Base-by-base conservation (phyloP, 768 basidiomycete genomes). In the Serendipita sp. region DNA sequence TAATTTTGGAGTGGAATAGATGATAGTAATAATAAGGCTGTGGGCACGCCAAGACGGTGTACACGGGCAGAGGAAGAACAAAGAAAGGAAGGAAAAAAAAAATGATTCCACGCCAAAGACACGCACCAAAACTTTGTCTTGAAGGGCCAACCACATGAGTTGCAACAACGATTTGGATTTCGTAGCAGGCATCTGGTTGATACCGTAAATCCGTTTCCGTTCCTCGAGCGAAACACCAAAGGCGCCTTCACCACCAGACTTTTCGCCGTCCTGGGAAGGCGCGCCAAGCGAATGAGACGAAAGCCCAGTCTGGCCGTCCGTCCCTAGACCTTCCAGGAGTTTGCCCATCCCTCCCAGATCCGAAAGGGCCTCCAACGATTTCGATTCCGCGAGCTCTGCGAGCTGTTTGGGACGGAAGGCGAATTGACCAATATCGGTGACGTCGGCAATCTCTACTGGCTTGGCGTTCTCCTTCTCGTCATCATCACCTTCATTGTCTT, bases 311-410 rank as follows among this genome's bases (percentile, higher is more conserved):
- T 69, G 71, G 34, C 71, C 67, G 64, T 88, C 75, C 0, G 89
- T 86, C 11, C 90, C 90, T 5, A 98, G 81, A 3, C 90, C 87
- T 1, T 76, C 74, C 11, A 95, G 74, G 11, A 98, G 71, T 5
- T 80, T 83, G 0, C 77, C 69, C 5, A 80, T 76, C 46, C 96
- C 96, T 18, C 92, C 93, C 41, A 95, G 78, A 10, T 73, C 74
- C 16, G 76, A 76, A 36, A 99, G 80, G 13, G 78, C 72, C 2
- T 85, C 80, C 10, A 93, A 68, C 67, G 78, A 85, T 75, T 96
- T 97, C 7, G 93, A 92, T 72, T 98, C 94, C 44, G 98, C 83
- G 63, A 96, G 81, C 66, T 83, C 82, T 0, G 94, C 94, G 15
- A 97, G 84, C 60, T 80, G 76, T 66, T 79, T 81, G 0, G 94